Conservation (phyloP, 1,139 yeast genomes). For the Taiozyma sp. region DNA sequence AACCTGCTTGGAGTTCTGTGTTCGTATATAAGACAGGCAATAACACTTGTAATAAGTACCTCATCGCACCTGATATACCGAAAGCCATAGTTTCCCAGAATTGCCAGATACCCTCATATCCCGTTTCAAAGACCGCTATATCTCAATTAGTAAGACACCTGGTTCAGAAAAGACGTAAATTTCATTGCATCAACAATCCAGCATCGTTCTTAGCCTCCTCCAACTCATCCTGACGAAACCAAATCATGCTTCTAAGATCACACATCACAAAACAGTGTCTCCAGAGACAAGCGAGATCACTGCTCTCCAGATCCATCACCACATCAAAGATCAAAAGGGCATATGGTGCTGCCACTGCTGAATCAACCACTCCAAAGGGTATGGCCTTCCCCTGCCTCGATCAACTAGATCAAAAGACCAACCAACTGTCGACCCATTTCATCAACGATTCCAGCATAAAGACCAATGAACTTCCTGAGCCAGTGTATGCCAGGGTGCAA, state of each 20-base stretch:
- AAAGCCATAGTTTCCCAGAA: neutral
- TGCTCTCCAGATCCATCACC: conserved; percentile 1
- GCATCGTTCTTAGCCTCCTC: neutral
- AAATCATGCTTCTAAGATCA: neutral
- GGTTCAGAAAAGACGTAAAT: neutral
- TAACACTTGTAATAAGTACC: neutral
- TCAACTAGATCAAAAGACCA: conserved; percentile 56
- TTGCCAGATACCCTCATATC: neutral
- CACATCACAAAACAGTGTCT: neutral
- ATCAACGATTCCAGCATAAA: conserved; percentile 28
- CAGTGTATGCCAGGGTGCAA: conserved; percentile 66
- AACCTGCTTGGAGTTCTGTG: neutral
- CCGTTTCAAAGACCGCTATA: neutral
- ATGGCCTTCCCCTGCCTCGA: conserved; percentile 78
- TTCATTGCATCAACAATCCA: neutral
- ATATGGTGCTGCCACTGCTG: neutral
- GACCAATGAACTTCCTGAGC: conserved; percentile 76
- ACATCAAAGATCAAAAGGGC: conserved; percentile 5
- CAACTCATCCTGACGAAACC: neutral
- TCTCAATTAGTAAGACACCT: neutral
- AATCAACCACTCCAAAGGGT: conserved; percentile 2
- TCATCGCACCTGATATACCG: neutral
- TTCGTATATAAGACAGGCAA: neutral
- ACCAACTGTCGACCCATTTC: conserved; percentile 31
- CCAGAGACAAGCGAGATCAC: neutral